These are phyloP conservation scores for Diplodia intermedia DNA, from an alignment of 2,329 filamentous ascomycete species.

Conservation along the genomic window DNA sequence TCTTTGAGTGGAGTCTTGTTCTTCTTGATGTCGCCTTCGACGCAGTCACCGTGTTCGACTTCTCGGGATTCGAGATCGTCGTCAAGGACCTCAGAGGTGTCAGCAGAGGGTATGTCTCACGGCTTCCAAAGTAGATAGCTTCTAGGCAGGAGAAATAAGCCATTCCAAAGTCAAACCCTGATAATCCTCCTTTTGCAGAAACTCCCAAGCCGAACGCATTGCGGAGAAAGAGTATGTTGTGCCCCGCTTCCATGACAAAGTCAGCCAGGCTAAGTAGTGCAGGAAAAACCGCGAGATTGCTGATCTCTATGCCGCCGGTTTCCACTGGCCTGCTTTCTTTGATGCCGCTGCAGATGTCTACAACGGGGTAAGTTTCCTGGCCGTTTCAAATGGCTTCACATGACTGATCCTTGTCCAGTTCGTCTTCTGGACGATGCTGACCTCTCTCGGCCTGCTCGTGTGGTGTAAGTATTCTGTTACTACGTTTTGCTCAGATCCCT, in stretches of 20 bases:
- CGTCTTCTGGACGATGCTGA: conserved; percentile 94
- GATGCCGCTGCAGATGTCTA: conserved; percentile 90
- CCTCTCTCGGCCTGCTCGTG: conserved; percentile 83
- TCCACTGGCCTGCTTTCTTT: conserved; percentile 75
- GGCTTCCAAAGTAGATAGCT: conserved; percentile 86
- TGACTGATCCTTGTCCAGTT: conserved; percentile 62
- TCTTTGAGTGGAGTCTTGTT: conserved; percentile 97
- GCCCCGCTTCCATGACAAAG: neutral
- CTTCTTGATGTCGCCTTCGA: conserved; percentile 96
- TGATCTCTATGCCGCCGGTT: conserved; percentile 72
- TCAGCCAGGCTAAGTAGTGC: conserved; percentile 31
- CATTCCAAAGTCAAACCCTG: conserved; percentile 47
- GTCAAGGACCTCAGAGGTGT: conserved; percentile 87
- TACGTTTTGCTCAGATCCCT: neutral
- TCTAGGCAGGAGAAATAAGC: conserved; percentile 43
- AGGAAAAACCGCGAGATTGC: conserved; percentile 79
- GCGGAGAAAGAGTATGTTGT: conserved; percentile 76
- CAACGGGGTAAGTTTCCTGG: conserved; percentile 72
- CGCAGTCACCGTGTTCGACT: conserved; percentile 91
- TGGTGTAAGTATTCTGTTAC: conserved; percentile 74
- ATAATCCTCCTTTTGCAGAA: conserved; percentile 52
- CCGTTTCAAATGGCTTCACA: neutral
- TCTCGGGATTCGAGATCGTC: conserved; percentile 84
- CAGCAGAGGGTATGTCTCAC: conserved; percentile 97
- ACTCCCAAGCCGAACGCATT: conserved; percentile 55